A percentile compares a stretch with the other conserved stretches of the same genome.
Evolutionary conservation across 768 basidiomycete species (phyloP).

Genomic region (Lactifluus piperatus): DNA sequence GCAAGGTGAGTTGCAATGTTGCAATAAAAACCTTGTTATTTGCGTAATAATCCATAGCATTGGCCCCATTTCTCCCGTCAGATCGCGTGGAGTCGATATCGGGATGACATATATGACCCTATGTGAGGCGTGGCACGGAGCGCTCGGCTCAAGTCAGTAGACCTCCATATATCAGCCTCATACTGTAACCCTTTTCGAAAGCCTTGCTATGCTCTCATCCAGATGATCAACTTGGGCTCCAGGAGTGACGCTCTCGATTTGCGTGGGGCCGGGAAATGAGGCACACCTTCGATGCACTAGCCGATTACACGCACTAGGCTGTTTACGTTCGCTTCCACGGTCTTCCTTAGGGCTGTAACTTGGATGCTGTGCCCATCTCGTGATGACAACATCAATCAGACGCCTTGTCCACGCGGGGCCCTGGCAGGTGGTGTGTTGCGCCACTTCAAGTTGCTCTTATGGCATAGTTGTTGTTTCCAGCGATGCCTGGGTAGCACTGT

Average conservation of each 20-base stretch:
- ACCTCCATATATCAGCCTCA: too few species aligned
- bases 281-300: not conserved
- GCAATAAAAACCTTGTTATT: not conserved
- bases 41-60: not conserved
- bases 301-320: not conserved
- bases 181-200: too few species aligned
- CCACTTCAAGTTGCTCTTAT: not conserved
- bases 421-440: not conserved
- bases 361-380: not conserved
- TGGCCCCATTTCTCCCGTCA: too few species aligned
- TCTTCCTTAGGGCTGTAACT: not conserved
- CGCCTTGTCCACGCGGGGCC: not conserved
- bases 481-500: not conserved
- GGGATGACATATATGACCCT: not conserved
- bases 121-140: not conserved
- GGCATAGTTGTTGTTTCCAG: not conserved
- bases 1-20: too few species aligned
- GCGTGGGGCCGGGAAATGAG: not conserved
- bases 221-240: too few species aligned
- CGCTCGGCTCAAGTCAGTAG: not conserved
- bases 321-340: constrained; percentile 1
- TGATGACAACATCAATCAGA: not conserved
- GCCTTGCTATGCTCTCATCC: not conserved
- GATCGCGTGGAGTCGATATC: too few species aligned
- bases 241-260: too few species aligned